Conservation (phyloP, 805 yeast genomes). For the Kazachstania viticola region DNA sequence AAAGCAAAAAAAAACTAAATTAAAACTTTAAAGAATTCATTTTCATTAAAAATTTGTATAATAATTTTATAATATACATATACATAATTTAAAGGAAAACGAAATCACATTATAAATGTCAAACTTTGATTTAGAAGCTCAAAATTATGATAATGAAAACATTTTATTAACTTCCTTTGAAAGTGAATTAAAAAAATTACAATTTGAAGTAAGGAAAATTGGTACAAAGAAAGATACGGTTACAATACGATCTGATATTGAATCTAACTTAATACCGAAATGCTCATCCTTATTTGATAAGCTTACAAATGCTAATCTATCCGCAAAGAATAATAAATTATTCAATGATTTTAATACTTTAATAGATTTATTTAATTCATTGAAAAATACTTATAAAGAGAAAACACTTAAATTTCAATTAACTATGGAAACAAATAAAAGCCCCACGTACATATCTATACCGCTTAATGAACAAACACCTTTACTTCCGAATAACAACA, state of each 20-base stretch:
- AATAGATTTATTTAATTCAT: slow-evolving; percentile 32
- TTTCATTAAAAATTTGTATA: no score
- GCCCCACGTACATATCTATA: slow-evolving; percentile 14
- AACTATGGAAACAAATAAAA: background rate
- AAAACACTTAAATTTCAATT: slow-evolving; percentile 24
- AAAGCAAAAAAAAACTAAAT: no score
- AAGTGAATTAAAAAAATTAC: slow-evolving; percentile 7
- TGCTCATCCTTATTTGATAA: slow-evolving; percentile 12
- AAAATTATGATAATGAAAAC: background rate
- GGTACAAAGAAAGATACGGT: slow-evolving; percentile 28
- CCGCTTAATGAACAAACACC: slow-evolving; percentile 15
- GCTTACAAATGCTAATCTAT: slow-evolving; percentile 4
- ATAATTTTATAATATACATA: background rate
- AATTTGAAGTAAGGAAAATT: slow-evolving; percentile 8
- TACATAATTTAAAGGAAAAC: background rate
- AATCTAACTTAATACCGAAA: slow-evolving; percentile 14
- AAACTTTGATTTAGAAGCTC: slow-evolving; percentile 15
- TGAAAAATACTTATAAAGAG: slow-evolving; percentile 39
- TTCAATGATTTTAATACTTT: slow-evolving; percentile 45
- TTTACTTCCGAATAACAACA: no score
- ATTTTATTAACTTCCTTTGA: slow-evolving; percentile 8
- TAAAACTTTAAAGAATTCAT: no score
- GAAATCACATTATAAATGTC: slow-evolving; percentile 8
- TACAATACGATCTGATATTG: slow-evolving; percentile 24
- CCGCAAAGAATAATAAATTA: slow-evolving; percentile 29